A percentile compares a stretch with the other conserved stretches of the same genome.
These are phyloP conservation scores for Tricholoma sp. DNA, from an alignment of 768 basidiomycete genomes.

Conservation along the genomic window DNA sequence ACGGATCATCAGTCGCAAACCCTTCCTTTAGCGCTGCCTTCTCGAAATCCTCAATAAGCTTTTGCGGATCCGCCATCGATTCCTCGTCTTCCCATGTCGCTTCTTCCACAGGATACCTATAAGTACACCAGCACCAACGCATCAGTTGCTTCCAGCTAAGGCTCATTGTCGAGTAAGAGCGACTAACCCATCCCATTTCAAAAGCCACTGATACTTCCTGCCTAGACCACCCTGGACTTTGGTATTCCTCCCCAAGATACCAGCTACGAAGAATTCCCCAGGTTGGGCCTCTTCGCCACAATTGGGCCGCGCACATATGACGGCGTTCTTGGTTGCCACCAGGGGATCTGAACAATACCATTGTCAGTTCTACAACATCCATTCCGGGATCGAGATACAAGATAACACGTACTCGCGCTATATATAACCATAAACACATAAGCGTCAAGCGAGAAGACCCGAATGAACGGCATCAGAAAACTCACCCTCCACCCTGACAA, in stretches of 20 bases:
- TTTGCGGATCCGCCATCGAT: constrained; percentile 22
- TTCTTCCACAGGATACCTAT: constrained; percentile 28
- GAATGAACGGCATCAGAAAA: constrained; percentile 6
- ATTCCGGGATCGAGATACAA: background rate
- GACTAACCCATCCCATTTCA: constrained; percentile 37
- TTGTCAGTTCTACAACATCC: constrained; percentile 1
- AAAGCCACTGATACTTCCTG: constrained; percentile 25
- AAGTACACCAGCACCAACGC: background rate
- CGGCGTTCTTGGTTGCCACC: constrained; percentile 2
- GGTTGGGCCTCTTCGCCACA: constrained; percentile 17
- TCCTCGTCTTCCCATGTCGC: constrained; percentile 33
- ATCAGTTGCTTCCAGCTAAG: background rate
- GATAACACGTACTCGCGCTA: constrained; percentile 11
- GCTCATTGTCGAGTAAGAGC: background rate
- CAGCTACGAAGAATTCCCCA: constrained; percentile 27
- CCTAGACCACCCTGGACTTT: constrained; percentile 20
- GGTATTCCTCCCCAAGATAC: constrained; percentile 28
- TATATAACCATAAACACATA: background rate
- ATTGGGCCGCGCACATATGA: constrained; percentile 23
- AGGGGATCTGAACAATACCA: constrained; percentile 6
- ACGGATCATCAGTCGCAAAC: constrained; percentile 18
- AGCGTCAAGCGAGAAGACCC: background rate
- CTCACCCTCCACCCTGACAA: constrained; percentile 31
- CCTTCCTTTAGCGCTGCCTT: constrained; percentile 23
- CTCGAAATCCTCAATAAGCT: constrained; percentile 27